Evolutionary conservation across 768 basidiomycete genomes (phyloP), one percentile per base, ranked within the genome.

Genomic region (Amanita rimosa): DNA sequence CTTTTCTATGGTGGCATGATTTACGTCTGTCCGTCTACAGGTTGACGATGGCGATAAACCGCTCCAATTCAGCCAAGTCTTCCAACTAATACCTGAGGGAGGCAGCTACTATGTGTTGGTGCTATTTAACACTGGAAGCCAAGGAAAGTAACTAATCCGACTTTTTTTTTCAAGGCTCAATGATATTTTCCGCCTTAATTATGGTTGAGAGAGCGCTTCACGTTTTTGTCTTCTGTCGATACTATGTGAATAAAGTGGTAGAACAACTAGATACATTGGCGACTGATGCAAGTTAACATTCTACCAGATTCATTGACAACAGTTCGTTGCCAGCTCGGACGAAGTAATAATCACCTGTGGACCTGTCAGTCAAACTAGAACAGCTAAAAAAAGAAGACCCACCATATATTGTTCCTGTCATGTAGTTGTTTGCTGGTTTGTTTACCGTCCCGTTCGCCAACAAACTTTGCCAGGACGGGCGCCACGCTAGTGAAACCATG

Each of bases 171-270:
- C 27, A 1, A 90, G 88, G 48, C 69, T 75, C 60, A 95, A 95
- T 64, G 89, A 94, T 63, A 81, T 94, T 52, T 94, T 96, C 86
- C 85, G 89, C 54, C 82, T 92, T 66, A 89, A 89, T 70, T 76
- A 79, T 60, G 84, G 78, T 55, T 35, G 31, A 35, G 70, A 61
- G 61, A 33, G 7, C 24, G 40, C 29, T 36, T 11, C 29, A 7
- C 31, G 10, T 34, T 24, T 34, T 14, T 19, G 36, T 35, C 22
- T 22, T n/a, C 21, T n/a, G 17, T 33, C 13, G 14, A 16, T 29
- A 45, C 19, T 35, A 22, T 24, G 19, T 45, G 33, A 45, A 45
- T 43, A 43, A 26, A 43, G 40, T 39, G 21, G 21, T 39, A 39
- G 38, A 19, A 13, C 38, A 19, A 39, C 29, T 29, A 11, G 29